Base-by-base conservation (phyloP, 1,284 basidiomycete genomes). In the Abortiporus biennis region DNA sequence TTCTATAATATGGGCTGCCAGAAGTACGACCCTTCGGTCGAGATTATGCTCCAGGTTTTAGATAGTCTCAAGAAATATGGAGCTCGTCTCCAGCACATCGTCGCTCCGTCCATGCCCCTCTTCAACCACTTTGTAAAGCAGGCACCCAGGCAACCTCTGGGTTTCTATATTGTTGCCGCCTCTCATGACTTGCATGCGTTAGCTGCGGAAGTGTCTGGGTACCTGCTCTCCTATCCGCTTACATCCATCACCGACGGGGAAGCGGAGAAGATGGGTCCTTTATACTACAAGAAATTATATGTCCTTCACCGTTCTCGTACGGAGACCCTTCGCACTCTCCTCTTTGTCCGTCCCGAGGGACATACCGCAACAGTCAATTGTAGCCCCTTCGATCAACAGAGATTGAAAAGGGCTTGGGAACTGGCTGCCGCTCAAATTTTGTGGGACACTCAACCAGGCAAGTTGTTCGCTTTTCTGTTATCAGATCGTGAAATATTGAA, bases 201-300 rank as follows among this genome's bases (percentile, higher is more conserved):
- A 38, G 68, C 68, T 3, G 56, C 62, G 8, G 48, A 55, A 3
- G 48, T 57, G 30, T 68, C 66, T 27, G 47, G 57, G 6, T 59
- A 63, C 44, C 62, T 68, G 16, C 58, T 69, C 22, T 53, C 63
- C 17, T 57, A 54, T 40, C 43, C 58, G 25, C 54, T 68, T 20
- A 46, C 59, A 2, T 36, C 43, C 22, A 45, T 68, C 33, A 59
- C 64, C 3, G 66, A 70, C 49, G 61, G 55, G 20, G 46, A 61
- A 21, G 64, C 58, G 8, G 33, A 44, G 12, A 52, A 49, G 36
- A 67, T 69, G 48, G 68, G 67, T 2, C 58, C 66, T 1, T 32
- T 62, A 1, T 69, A 70, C 49, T 56, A 69, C 38, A 66, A 63
- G 49, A 61, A 64, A 24, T 59, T 71, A 13, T 62, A 68, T 53